A percentile compares a stretch with the other conserved stretches of the same genome.
Conservation (phyloP, 2,329 filamentous ascomycete genomes). For the Phyllosticta capitalensis region DNA sequence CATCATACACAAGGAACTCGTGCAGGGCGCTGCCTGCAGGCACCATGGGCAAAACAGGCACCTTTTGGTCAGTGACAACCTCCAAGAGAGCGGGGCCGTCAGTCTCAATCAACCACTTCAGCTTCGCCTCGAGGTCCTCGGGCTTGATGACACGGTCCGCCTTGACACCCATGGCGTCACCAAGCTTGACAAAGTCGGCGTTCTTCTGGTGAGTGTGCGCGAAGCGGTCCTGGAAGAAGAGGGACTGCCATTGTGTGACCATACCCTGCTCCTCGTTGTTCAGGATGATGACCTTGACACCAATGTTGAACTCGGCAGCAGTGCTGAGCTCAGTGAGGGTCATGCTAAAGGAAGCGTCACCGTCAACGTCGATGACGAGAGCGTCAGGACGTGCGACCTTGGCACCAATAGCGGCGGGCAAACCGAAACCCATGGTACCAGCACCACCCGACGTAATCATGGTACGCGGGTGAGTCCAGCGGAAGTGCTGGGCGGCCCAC, state of each 20-base stretch:
- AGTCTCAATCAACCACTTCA: slow-evolving; percentile 75
- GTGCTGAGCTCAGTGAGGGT: slow-evolving; percentile 91
- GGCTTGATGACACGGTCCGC: slow-evolving; percentile 62
- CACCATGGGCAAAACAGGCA: slow-evolving; percentile 96
- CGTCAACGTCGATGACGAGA: slow-evolving; percentile 90
- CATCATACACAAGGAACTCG: slow-evolving; percentile 86
- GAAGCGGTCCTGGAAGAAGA: slow-evolving; percentile 93
- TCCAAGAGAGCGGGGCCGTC: slow-evolving; percentile 91
- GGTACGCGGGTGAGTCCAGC: slow-evolving; percentile 81
- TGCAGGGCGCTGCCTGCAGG: slow-evolving; percentile 78
- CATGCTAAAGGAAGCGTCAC: slow-evolving; percentile 99
- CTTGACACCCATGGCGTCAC: slow-evolving; percentile 83
- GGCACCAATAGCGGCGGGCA: slow-evolving; percentile 89
- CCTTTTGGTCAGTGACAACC: slow-evolving; percentile 80
- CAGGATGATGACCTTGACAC: slow-evolving; percentile 84
- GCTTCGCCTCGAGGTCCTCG: slow-evolving; percentile 63
- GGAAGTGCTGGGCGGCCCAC: slow-evolving; percentile 96
- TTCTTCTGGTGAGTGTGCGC: slow-evolving; percentile 90
- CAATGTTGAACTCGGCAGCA: slow-evolving; percentile 91
- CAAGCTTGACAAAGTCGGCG: slow-evolving; percentile 90
- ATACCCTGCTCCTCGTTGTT: slow-evolving; percentile 99
- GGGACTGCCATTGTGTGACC: slow-evolving; percentile 97
- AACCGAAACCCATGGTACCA: slow-evolving; percentile 90
- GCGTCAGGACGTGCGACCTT: slow-evolving; percentile 77
- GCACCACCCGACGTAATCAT: slow-evolving; percentile 97